These are phyloP conservation scores for Clitopilus passeckerianus DNA, from an alignment of 768 basidiomycete genomes.

Conservation along the genomic window DNA sequence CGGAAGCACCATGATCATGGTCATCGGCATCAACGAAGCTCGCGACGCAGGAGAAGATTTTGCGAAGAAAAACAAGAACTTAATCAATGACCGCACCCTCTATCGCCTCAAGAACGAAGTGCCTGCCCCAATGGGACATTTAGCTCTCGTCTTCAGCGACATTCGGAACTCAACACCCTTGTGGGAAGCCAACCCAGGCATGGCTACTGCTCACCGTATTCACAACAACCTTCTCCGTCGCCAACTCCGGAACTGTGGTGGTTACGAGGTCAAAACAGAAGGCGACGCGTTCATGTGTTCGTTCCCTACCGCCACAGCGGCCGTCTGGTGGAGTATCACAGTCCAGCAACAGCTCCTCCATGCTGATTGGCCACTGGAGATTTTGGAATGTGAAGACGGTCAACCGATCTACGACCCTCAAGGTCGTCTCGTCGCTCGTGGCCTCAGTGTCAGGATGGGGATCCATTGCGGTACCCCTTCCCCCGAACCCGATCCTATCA, in stretches of 20 bases:
- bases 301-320: conserved; percentile 84
- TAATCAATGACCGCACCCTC: conserved; percentile 54
- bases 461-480: conserved; percentile 89
- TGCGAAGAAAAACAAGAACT: conserved; percentile 39
- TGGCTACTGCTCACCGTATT: conserved; percentile 88
- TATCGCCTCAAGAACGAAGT: conserved; percentile 73
- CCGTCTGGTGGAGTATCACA: conserved; percentile 85
- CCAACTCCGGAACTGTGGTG: conserved; percentile 83
- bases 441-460: conserved; percentile 95
- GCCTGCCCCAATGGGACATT: conserved; percentile 76
- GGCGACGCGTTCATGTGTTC: conserved; percentile 99
- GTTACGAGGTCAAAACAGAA: conserved; percentile 99
- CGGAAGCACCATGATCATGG: conserved; percentile 97
- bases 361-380: conserved; percentile 88
- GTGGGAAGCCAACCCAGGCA: conserved; percentile 95
- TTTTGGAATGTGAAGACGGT: conserved; percentile 90
- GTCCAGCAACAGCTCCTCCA: conserved; percentile 81
- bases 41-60: conserved; percentile 58
- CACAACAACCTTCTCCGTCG: conserved; percentile 87
- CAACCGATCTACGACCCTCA: conserved; percentile 65
- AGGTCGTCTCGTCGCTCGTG: conserved; percentile 72
- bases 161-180: conserved; percentile 95
- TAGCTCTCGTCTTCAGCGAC: conserved; percentile 96
- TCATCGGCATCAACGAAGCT: conserved; percentile 58
- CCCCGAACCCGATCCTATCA: conserved; percentile 89